These are phyloP conservation scores for Marasmius sp. DNA, from an alignment of 1,284 basidiomycete species.

Conservation along the genomic window DNA sequence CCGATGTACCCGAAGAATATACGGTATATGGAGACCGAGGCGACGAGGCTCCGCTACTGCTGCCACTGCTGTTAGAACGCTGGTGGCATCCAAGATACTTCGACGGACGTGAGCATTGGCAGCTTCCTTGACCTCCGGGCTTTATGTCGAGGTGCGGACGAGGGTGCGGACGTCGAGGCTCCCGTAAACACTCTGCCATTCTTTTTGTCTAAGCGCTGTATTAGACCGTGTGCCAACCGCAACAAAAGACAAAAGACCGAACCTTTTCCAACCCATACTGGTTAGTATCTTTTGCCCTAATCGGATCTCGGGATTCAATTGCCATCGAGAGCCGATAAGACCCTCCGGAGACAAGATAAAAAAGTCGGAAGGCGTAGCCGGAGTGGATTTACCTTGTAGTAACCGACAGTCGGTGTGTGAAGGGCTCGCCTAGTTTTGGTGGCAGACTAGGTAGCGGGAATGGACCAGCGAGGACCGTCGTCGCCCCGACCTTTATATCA, in stretches of 20 bases:
- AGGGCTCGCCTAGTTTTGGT: background rate
- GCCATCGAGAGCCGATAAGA: background rate
- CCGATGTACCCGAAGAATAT: conserved; percentile 26
- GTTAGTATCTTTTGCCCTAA: background rate
- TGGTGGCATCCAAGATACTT: background rate
- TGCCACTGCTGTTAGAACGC: background rate
- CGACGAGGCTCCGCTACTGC: conserved; percentile 38
- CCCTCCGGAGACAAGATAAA: background rate
- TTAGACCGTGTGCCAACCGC: background rate
- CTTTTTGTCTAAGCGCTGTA: background rate
- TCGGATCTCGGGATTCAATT: background rate
- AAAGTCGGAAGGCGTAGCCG: background rate
- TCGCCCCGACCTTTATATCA: conserved; percentile 39
- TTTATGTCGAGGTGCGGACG: conserved; percentile 1
- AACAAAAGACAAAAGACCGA: background rate
- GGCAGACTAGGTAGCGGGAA: background rate
- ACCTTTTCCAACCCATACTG: background rate
- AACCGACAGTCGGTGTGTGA: background rate
- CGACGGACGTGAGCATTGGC: background rate
- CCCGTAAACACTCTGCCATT: background rate
- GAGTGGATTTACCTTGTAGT: background rate
- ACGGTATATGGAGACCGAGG: conserved; percentile 40
- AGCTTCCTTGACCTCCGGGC: background rate
- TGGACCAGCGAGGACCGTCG: background rate
- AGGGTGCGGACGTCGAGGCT: background rate